phyloP scores from a whole-genome alignment of 768 basidiomycete species.

The Zangia roseola region DNA sequence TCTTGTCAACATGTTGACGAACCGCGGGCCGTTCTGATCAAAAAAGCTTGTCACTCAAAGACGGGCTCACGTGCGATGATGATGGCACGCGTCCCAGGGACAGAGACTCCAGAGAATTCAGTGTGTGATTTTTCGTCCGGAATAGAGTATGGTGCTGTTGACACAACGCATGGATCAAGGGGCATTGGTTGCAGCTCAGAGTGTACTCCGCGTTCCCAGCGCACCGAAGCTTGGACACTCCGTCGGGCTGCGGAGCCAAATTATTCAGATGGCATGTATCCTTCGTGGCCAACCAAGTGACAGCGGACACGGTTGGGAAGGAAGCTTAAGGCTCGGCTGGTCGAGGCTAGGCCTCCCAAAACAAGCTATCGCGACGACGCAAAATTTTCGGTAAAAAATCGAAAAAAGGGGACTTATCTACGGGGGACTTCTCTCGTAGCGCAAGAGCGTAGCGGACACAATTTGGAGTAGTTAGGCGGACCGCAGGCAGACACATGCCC shows the following conservation, averaged over 20 bases:
- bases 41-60: constrained; percentile 20
- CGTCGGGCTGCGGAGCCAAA: not conserved
- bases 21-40: constrained; percentile 15
- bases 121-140: constrained; percentile 3
- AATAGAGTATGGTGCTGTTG: not conserved
- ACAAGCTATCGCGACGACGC: not conserved
- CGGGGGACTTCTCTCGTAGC: constrained; percentile 20
- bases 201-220: constrained; percentile 22
- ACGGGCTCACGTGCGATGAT: constrained; percentile 8
- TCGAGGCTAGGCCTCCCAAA: constrained; percentile 10
- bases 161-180: not conserved
- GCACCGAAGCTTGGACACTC: not conserved
- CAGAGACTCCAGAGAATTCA: constrained; percentile 1
- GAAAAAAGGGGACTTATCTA: constrained; percentile 11
- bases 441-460: constrained; percentile 24
- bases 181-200: constrained; percentile 16
- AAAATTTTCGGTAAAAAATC: constrained; percentile 11
- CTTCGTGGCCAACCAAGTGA: not conserved
- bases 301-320: constrained; percentile 1
- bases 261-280: constrained; percentile 3
- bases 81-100: constrained; percentile 9
- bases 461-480: constrained; percentile 22
- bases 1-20: not conserved
- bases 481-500: constrained; percentile 32
- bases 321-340: not conserved